Base-by-base conservation (phyloP, 805 yeast genomes). In the Barnettozyma pratensis region DNA sequence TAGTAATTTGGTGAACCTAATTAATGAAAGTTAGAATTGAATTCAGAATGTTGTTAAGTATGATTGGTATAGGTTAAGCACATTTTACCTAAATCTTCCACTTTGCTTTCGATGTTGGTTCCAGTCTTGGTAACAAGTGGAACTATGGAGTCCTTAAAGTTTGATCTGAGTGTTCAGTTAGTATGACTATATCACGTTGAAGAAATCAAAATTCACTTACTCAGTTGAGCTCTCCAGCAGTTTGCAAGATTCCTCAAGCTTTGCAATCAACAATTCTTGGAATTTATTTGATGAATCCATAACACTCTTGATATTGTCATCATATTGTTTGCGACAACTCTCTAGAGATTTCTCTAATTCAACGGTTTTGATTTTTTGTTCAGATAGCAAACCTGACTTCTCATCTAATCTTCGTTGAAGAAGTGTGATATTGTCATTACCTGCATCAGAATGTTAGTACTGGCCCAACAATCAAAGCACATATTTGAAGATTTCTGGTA, bases 311-410 rank as follows among this genome's bases (percentile, higher is more conserved):
- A 55, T 37, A 35, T 45, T 54, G 5, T 35, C 19, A 35, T 57
- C 64, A 32, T 59, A 57, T 2, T 49, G 48, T 32, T 45, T 48
- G 6, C 61, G 57, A n/a, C 54, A 45, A 1, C 45, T 46, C 7
- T 54, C 58, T 11, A 64, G 38, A 0, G 46, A 44, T 40, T 57
- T 62, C 29, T 55, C 57, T n/a, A 70, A 51, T n/a, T 60, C 57
- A 3, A 47, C 32, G 3, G 63, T 69, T 46, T 65, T 70, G 10
- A 73, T 61, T 46, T 72, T 75, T 52, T 75, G 78, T 47, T 75
- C 80, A 7, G 75, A 72, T 38, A 76, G 60, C 42, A 72, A 65
- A 1, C 79, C 77, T 8, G 77, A 67, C 27, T 70, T 62, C 47
- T 73, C 73, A 57, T 74, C 73, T 6, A 73, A 52, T 44, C 67